phyloP scores from a whole-genome alignment of 179 eudicot genomes.

The Corrigiola litoralis region DNA sequence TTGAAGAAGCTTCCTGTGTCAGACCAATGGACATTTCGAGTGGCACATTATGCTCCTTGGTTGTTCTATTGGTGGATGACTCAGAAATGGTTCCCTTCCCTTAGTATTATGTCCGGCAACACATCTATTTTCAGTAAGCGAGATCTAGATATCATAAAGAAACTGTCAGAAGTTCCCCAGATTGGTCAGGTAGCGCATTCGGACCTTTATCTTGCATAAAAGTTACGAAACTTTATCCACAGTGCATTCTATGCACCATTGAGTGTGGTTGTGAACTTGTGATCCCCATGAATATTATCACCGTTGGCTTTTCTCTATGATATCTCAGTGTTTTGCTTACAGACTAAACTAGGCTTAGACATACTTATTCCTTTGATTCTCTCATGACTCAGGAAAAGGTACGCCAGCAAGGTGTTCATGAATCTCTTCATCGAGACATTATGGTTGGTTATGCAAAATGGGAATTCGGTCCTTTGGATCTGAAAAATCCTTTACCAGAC shows the following conservation, averaged over 20 bases:
- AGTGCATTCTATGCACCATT: too few relatives aligned
- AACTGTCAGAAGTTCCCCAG: conserved; percentile 31
- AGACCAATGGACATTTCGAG: conserved; percentile 37
- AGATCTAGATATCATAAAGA: conserved; percentile 43
- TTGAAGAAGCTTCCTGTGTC: conserved; percentile 22
- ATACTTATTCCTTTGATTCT: not conserved
- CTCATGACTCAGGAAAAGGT: conserved; percentile 34
- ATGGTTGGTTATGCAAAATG: conserved; percentile 39
- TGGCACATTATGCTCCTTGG: conserved; percentile 41
- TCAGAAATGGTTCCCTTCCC: conserved; percentile 38
- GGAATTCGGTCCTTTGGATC: conserved; percentile 42
- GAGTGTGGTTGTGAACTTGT: too few relatives aligned
- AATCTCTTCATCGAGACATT: conserved; percentile 44
- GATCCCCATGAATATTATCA: too few relatives aligned
- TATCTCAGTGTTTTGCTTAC: too few relatives aligned
- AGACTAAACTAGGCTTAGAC: not conserved
- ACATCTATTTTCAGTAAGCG: conserved; percentile 30
- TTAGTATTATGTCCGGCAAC: conserved; percentile 31
- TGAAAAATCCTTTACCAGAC: conserved; percentile 34
- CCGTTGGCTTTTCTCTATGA: too few relatives aligned
- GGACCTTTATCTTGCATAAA: too few relatives aligned
- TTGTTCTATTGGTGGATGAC: conserved; percentile 48
- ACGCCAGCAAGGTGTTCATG: conserved; percentile 37
- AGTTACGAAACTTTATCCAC: too few relatives aligned
- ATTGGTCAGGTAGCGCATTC: conserved; percentile 29